Evolutionary conservation across 208 protist species (phyloP).

Genomic region (Eutreptiella sp.): DNA sequence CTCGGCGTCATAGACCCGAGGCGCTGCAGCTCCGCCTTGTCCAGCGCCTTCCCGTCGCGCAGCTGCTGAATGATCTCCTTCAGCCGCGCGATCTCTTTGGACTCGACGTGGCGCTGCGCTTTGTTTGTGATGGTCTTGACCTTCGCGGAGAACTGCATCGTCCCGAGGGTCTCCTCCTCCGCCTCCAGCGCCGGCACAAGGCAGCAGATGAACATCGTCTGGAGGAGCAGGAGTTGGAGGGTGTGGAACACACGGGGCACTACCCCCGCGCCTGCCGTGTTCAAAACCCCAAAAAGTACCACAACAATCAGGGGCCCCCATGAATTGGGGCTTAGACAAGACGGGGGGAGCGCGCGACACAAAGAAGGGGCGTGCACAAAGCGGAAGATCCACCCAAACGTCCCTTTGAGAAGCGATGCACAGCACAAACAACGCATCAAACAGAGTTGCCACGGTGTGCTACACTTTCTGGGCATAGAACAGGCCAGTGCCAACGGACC

Average conservation of each 20-base stretch:
- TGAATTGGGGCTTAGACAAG: too few species aligned
- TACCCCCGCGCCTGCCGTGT: not conserved
- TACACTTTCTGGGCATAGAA: too few species aligned
- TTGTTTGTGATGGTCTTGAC: constrained; percentile 37
- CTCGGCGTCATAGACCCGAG: too few species aligned
- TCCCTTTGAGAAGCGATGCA: too few species aligned
- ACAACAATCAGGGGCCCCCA: constrained; percentile 38
- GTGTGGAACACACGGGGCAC: constrained; percentile 44
- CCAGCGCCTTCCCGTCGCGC: not conserved
- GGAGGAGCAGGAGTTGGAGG: constrained; percentile 37
- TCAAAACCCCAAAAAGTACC: constrained; percentile 34
- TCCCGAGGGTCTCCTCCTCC: constrained; percentile 26
- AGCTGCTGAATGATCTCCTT: constrained; percentile 16
- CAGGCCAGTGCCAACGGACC: too few species aligned
- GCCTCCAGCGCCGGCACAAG: constrained; percentile 37
- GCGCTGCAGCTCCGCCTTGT: too few species aligned
- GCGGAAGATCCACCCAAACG: too few species aligned
- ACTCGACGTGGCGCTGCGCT: constrained; percentile 23
- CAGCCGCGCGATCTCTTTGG: constrained; percentile 15
- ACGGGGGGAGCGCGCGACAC: too few species aligned
- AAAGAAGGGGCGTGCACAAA: too few species aligned
- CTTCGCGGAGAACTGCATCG: constrained; percentile 22
- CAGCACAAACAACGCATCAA: too few species aligned
- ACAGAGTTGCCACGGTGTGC: too few species aligned
- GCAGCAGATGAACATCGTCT: constrained; percentile 46